Percentiles rank a stretch among this genome's conserved stretches.
These are phyloP conservation scores for Backusella tuberculispora DNA, from an alignment of 192 early-diverging fungal genomes.

Conservation along the genomic window DNA sequence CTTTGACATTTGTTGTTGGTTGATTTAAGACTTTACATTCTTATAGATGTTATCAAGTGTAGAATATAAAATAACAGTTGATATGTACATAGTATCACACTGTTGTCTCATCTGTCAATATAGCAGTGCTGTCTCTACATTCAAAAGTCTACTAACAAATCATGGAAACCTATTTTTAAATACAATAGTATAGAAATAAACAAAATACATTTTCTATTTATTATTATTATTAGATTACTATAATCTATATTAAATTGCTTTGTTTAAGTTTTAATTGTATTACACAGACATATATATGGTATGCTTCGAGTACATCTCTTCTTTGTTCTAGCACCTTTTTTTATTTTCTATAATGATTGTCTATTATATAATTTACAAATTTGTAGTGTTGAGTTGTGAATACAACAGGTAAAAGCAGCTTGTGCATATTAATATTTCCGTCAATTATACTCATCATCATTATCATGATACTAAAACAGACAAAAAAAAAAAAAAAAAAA, in stretches of 20 bases:
- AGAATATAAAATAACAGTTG: too few species aligned
- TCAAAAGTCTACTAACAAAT: not conserved
- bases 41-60: too few species aligned
- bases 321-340: not conserved
- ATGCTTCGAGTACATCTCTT: not conserved
- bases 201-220: too few species aligned
- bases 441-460: not conserved
- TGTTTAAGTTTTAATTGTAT: too few species aligned
- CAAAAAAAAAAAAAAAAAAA: too few species aligned
- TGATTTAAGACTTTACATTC: too few species aligned
- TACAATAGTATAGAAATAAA: not conserved
- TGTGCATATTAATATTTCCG: not conserved
- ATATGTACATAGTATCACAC: not conserved
- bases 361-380: not conserved
- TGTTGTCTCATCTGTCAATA: slow-evolving; percentile 5
- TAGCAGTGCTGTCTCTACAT: too few species aligned
- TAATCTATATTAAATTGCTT: too few species aligned
- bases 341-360: not conserved
- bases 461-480: too few species aligned
- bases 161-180: not conserved
- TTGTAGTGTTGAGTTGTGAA: not conserved
- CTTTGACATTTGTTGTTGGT: too few species aligned
- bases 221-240: too few species aligned
- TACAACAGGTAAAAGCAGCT: not conserved
- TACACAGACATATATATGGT: not conserved